Evolutionary conservation across 176 grass and related monocot species (phyloP).

Genomic region (Juncus inflexus): DNA sequence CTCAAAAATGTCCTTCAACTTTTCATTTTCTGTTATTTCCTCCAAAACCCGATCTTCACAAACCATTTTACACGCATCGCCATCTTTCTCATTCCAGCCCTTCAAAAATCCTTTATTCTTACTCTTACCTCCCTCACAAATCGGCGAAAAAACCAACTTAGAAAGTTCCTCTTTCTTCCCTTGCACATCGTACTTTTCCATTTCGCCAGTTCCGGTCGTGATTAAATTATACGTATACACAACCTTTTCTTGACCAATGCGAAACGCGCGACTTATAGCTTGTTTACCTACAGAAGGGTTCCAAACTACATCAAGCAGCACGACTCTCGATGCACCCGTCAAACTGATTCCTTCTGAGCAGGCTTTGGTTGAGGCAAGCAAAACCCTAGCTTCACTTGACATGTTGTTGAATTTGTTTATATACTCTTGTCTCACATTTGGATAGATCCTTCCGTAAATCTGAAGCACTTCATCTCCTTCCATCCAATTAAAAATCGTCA

Average conservation of each 20-base stretch:
- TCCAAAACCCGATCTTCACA: slow-evolving; percentile 59
- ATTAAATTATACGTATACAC: slow-evolving; percentile 85
- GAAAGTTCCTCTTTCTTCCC: slow-evolving; percentile 67
- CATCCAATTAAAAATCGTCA: slow-evolving; percentile 41
- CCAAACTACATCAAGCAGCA: slow-evolving; percentile 93
- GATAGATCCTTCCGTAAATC: slow-evolving; percentile 41
- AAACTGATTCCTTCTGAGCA: slow-evolving; percentile 83
- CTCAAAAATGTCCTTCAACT: slow-evolving; percentile 52
- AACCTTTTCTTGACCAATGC: slow-evolving; percentile 72
- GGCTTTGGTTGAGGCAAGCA: slow-evolving; percentile 76
- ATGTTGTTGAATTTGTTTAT: slow-evolving; percentile 70
- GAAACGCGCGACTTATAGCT: slow-evolving; percentile 74
- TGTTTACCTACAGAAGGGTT: slow-evolving; percentile 78
- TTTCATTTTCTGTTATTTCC: slow-evolving; percentile 42
- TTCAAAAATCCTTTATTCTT: slow-evolving; percentile 17
- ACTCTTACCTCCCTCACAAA: slow-evolving; percentile 16
- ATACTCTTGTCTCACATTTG: slow-evolving; percentile 35
- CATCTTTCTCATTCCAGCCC: slow-evolving; percentile 19
- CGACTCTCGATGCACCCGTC: slow-evolving; percentile 68
- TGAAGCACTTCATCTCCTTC: slow-evolving; percentile 56
- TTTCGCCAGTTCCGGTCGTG: slow-evolving; percentile 58
- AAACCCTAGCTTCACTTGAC: slow-evolving; percentile 57
- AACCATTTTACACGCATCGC: slow-evolving; percentile 18
- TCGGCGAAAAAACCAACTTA: slow-evolving; percentile 50
- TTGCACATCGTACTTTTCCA: slow-evolving; percentile 59